A percentile compares a stretch with the other conserved stretches of the same genome.
These are phyloP conservation scores for Parastagonospora avenae DNA, from an alignment of 2,329 filamentous ascomycete genomes.

Conservation along the genomic window DNA sequence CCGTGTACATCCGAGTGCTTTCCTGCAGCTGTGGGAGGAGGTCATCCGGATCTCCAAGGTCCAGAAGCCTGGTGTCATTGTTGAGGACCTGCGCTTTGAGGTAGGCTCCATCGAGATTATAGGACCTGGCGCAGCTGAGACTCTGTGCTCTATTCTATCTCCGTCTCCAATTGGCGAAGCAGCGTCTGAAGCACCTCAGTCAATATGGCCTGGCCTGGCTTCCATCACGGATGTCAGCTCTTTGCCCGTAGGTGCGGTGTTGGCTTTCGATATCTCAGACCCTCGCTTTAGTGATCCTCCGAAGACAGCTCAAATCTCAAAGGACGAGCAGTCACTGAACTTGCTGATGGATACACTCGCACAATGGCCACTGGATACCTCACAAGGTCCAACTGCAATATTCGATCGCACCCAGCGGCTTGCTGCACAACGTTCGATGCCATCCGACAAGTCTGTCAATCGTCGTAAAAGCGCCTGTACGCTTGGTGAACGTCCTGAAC, in stretches of 20 bases:
- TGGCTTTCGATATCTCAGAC: conserved; percentile 77
- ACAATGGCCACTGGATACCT: conserved; percentile 68
- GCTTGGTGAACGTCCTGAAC: conserved; percentile 66
- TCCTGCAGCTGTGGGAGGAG: conserved; percentile 70
- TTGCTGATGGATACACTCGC: conserved; percentile 66
- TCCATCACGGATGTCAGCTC: conserved; percentile 58
- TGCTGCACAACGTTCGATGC: conserved; percentile 67
- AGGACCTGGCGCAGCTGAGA: conserved; percentile 79
- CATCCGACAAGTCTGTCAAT: conserved; percentile 80
- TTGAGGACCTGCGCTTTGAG: conserved; percentile 74
- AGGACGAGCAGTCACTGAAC: conserved; percentile 29
- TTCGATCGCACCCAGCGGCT: conserved; percentile 73
- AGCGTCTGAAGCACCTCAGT: conserved; percentile 39
- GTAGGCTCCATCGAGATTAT: conserved; percentile 73
- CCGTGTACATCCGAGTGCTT: conserved; percentile 82
- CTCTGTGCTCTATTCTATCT: conserved; percentile 71
- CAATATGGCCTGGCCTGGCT: conserved; percentile 37
- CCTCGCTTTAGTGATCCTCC: conserved; percentile 81
- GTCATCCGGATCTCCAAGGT: conserved; percentile 63
- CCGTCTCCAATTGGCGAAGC: conserved; percentile 41
- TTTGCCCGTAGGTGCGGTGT: conserved; percentile 70
- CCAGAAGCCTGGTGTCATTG: conserved; percentile 64
- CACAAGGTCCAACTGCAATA: conserved; percentile 57
- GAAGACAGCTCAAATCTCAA: conserved; percentile 50
- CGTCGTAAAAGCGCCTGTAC: conserved; percentile 69